Evolutionary conservation across 768 basidiomycete species (phyloP).

Genomic region (Trametes elegans): DNA sequence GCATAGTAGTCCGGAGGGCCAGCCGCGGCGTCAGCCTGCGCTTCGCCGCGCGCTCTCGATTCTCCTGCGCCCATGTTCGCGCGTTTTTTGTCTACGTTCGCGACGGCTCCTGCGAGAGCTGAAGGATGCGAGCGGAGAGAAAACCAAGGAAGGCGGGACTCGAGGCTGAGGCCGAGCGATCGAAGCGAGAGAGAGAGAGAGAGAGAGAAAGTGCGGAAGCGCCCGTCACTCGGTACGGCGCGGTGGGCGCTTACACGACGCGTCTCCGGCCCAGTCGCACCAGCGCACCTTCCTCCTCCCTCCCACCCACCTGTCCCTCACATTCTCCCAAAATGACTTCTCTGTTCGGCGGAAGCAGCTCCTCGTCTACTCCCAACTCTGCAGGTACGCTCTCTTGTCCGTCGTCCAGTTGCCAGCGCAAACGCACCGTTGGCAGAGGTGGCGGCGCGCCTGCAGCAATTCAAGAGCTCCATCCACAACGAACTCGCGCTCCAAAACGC

Average conservation of each 20-base stretch:
- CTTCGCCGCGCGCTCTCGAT: slow-evolving; percentile 44
- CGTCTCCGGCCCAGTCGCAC: not conserved
- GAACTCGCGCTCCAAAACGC: slow-evolving; percentile 75
- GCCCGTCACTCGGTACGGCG: not conserved
- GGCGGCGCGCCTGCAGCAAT: slow-evolving; percentile 38
- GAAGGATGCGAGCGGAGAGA: not conserved
- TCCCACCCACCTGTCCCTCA: not conserved
- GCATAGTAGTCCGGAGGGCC: slow-evolving; percentile 71
- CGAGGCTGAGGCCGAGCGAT: not conserved
- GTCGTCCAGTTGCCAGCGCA: not conserved
- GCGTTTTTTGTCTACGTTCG: not conserved
- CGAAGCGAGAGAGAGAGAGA: not conserved
- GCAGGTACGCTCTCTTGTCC: slow-evolving; percentile 1
- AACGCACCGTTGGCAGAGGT: slow-evolving; percentile 30
- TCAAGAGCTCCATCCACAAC: slow-evolving; percentile 62
- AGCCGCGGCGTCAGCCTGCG: slow-evolving; percentile 23
- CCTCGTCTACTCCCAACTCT: slow-evolving; percentile 11
- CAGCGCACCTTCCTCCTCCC: not conserved
- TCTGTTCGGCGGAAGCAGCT: slow-evolving; percentile 22
- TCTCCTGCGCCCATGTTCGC: slow-evolving; percentile 65
- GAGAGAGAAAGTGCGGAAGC: not conserved
- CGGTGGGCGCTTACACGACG: too few species aligned
- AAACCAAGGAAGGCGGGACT: not conserved
- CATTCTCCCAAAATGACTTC: slow-evolving; percentile 21
- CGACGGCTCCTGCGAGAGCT: not conserved